Base-by-base conservation (phyloP, 257 asterid genomes). In the Fraxinus quadrangulata region DNA sequence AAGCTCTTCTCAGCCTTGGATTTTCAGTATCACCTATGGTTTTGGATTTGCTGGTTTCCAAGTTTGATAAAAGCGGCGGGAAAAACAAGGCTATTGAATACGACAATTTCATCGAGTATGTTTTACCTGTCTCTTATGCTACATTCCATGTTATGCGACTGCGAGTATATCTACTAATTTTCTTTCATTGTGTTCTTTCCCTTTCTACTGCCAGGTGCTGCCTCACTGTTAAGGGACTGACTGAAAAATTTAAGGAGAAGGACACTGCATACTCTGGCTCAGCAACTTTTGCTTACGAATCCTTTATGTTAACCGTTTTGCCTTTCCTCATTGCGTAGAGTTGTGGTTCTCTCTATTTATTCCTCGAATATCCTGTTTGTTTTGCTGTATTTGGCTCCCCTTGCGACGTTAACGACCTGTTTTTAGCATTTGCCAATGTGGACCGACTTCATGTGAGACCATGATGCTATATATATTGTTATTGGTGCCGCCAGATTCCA, bases 191-290 rank as follows among this genome's bases (percentile, higher is more conserved):
- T n/a, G 2, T 56, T 11, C 70, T 78, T 23, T 59, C 17, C 73
- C 40, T 81, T 82, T 77, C 65, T 78, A 83, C 69, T 54, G 33
- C 28, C 85, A 93, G 99, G 95, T 96, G 99, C 79, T 93, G 98
- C 87, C 99, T 96, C 85, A 93, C 98, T 45, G 99, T 96, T 3
- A 93, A 93, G 98, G 98, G 98, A n/a, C 81, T 96, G 85, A 93
- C 99, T 1, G 98, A 96, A 76, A 96, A 96, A 81, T 96, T 96
- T 87, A 96, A 94, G 89, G 97, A 94, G 90, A 92, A 91, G 90
- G 98, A 94, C 83, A 82, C 87, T 19, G 63, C 87, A 23, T 88
- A 83, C 77, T 30, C 97, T 34, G 98, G 97, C 36, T 87, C 97
- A 5, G 97, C 94, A 67, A 90, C 93, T 69, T 94, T 94, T 87